Conservation (phyloP, 441 rosid species). For the Gossypium gossypioides region DNA sequence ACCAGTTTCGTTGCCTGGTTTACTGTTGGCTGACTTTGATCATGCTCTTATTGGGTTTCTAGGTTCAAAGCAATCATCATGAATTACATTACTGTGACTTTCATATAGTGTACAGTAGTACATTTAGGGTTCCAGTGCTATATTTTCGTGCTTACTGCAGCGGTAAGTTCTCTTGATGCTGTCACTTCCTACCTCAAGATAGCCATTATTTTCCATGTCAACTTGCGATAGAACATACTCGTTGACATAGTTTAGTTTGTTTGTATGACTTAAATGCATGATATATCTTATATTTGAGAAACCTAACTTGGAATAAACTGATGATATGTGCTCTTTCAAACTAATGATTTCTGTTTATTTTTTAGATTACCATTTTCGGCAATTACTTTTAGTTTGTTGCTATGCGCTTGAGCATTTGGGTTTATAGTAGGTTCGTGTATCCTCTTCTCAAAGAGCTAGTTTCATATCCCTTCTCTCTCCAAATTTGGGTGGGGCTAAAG, state of each 20-base stretch:
- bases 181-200: neutral
- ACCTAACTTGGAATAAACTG: neutral
- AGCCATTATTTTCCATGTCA: neutral
- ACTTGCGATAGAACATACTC: neutral
- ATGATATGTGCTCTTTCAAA: neutral
- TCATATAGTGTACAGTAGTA: constrained; percentile 60
- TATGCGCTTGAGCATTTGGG: neutral
- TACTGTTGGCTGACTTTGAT: neutral
- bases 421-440: neutral
- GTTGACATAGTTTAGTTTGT: neutral
- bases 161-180: constrained; percentile 29
- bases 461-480: neutral
- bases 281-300: neutral
- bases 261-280: neutral
- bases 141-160: constrained; percentile 55
- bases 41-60: constrained; percentile 10
- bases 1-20: neutral
- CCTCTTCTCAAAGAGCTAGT: neutral
- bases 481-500: neutral
- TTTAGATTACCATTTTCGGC: neutral
- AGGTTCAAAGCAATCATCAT: constrained; percentile 34
- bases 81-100: constrained; percentile 59
- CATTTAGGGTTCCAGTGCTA: constrained; percentile 66
- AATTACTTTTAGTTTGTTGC: neutral
- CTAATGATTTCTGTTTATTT: neutral